Percentiles rank a stretch among this genome's conserved stretches.
Conservation (phyloP, 495 filamentous ascomycete species). For the Pyrenula aspistea region DNA sequence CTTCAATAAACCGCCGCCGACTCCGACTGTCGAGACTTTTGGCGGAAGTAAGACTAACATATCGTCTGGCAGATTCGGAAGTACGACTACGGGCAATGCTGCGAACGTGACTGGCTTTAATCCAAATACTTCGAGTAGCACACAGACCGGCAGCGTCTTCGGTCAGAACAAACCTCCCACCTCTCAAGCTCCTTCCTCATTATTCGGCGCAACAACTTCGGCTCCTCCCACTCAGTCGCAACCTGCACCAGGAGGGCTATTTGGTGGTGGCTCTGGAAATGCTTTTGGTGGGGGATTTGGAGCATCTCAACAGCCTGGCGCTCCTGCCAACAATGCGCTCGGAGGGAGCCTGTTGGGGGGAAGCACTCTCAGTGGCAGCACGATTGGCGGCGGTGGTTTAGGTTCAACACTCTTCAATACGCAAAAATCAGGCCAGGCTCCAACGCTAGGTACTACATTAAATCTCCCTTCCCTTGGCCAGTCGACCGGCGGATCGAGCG, state of each 20-base stretch:
- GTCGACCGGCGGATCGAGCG: constrained; percentile 32
- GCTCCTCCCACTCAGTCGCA: constrained; percentile 9
- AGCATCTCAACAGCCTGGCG: too few species aligned
- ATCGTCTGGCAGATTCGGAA: neutral
- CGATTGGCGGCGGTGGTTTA: constrained; percentile 11
- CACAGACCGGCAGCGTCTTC: constrained; percentile 14
- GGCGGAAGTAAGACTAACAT: neutral
- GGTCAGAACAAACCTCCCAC: constrained; percentile 17
- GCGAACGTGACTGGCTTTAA: neutral
- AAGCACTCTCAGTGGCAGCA: constrained; percentile 7
- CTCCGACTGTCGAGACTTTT: neutral
- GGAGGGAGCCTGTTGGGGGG: constrained; percentile 25
- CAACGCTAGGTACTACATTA: neutral
- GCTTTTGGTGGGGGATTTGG: constrained; percentile 26
- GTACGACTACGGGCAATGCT: neutral
- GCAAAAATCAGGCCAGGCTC: neutral
- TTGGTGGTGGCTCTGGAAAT: too few species aligned
- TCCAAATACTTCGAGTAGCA: constrained; percentile 14
- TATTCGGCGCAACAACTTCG: constrained; percentile 9
- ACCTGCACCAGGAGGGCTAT: constrained; percentile 23
- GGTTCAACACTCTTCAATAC: constrained; percentile 2
- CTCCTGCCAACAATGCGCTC: too few species aligned
- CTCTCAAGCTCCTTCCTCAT: constrained; percentile 20
- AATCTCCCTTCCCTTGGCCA: constrained; percentile 9
- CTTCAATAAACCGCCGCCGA: neutral